phyloP scores from a whole-genome alignment of 2,329 filamentous ascomycete species.

The Verticillium isaacii region DNA sequence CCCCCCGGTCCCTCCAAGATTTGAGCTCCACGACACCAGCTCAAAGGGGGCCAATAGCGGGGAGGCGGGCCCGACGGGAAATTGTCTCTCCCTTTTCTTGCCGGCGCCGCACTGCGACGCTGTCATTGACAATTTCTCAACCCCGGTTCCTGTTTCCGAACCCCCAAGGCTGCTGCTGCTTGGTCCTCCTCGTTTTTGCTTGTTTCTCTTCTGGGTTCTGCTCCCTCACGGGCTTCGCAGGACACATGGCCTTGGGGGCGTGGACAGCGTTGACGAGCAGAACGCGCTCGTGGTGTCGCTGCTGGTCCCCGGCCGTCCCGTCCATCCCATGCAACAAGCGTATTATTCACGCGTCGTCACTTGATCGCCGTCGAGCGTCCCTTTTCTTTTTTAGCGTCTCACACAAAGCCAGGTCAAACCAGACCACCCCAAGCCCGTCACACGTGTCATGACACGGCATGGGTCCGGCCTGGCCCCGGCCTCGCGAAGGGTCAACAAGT shows the following conservation, averaged over 20 bases:
- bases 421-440: background rate
- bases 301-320: background rate
- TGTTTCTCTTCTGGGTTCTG: background rate
- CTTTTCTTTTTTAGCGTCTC: background rate
- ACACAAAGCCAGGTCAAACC: background rate
- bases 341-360: background rate
- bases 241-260: background rate
- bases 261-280: background rate
- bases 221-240: background rate
- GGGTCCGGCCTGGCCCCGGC: background rate
- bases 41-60: background rate
- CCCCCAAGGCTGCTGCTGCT: background rate
- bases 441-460: background rate
- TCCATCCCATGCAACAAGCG: background rate
- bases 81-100: conserved; percentile 4
- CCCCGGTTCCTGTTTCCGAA: conserved; percentile 3
- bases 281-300: background rate
- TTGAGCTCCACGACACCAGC: background rate
- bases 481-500: background rate
- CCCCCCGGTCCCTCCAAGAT: background rate
- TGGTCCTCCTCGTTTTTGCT: background rate
- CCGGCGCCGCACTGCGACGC: background rate
- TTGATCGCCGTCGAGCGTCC: background rate
- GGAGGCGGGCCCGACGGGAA: background rate
- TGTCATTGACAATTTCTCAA: background rate